Percentiles rank a stretch among this genome's conserved stretches.
Evolutionary conservation across 805 yeast species (phyloP).

Genomic region (Danielia oregonensis): DNA sequence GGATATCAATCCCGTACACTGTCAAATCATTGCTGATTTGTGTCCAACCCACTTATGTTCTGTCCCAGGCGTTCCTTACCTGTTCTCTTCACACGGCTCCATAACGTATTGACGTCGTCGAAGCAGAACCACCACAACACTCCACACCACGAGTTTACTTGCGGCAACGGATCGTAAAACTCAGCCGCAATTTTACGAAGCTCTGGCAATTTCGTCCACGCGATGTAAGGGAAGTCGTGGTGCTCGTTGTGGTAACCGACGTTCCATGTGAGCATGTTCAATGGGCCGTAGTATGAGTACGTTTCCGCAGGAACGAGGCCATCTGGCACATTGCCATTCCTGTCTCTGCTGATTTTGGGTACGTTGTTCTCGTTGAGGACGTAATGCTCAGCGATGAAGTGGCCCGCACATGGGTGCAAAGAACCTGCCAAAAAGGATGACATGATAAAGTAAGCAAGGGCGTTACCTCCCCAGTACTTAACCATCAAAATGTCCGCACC

Average conservation of each 20-base stretch:
- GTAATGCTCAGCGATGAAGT: conserved; percentile 93
- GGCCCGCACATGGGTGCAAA: conserved; percentile 92
- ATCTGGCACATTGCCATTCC: conserved; percentile 21
- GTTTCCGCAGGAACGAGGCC: conserved; percentile 65
- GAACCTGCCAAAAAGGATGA: conserved; percentile 89
- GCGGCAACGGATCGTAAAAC: conserved; percentile 77
- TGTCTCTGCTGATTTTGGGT: conserved; percentile 26
- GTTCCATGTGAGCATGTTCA: conserved; percentile 81
- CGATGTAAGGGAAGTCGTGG: conserved; percentile 91
- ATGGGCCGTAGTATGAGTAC: conserved; percentile 79
- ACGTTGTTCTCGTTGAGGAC: conserved; percentile 56
- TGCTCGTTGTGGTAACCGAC: conserved; percentile 95
- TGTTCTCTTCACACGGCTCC: conserved; percentile 76
- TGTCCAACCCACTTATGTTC: conserved; percentile 19
- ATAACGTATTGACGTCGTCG: conserved; percentile 64
- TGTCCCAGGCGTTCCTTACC: conserved; percentile 35
- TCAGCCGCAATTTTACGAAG: conserved; percentile 68
- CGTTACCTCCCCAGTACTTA: conserved; percentile 56
- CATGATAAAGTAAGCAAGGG: conserved; percentile 63
- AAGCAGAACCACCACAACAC: conserved; percentile 70
- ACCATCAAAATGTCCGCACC: conserved; percentile 57
- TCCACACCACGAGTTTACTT: conserved; percentile 72
- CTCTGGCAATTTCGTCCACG: conserved; percentile 77
- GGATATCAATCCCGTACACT: too few relatives aligned
- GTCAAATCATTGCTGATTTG: conserved; percentile 9